Percentiles rank a stretch among this genome's conserved stretches.
phyloP scores from a whole-genome alignment of 192 early-diverging fungal genomes.

The Coemansia sp. region DNA sequence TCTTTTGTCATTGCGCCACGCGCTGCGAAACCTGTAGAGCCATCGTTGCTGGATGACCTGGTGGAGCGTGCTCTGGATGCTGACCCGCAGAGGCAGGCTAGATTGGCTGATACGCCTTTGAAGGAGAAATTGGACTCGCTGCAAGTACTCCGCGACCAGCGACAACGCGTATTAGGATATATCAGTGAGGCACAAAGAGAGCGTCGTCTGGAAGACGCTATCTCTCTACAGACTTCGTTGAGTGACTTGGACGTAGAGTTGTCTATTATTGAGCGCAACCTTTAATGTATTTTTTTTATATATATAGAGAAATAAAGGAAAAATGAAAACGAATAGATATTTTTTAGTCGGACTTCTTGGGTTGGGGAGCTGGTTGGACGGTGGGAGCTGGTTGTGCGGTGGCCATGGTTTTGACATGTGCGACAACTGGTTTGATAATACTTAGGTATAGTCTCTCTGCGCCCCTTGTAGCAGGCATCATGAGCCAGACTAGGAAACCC shows the following conservation, averaged over 20 bases:
- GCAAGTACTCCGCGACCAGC: constrained; percentile 72
- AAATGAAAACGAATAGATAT: constrained; percentile 10
- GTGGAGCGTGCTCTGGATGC: constrained; percentile 17
- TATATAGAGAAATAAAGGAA: neutral
- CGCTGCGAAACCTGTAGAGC: neutral
- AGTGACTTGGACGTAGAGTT: constrained; percentile 71
- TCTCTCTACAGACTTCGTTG: constrained; percentile 65
- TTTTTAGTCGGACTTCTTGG: neutral
- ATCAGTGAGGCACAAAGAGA: constrained; percentile 68
- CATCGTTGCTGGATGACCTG: neutral
- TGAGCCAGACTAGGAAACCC: constrained; percentile 84
- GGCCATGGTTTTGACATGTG: constrained; percentile 31
- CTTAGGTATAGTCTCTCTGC: constrained; percentile 80
- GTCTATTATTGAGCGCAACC: constrained; percentile 46
- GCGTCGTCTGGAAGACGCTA: constrained; percentile 74
- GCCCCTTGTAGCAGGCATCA: constrained; percentile 75
- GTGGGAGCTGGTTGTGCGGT: neutral
- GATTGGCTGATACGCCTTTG: constrained; percentile 19
- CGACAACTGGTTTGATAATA: constrained; percentile 76
- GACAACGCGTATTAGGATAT: constrained; percentile 64
- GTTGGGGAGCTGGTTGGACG: no score
- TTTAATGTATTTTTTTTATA: constrained; percentile 7
- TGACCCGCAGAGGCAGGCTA: constrained; percentile 25
- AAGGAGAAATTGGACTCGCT: constrained; percentile 52
- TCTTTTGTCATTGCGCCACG: constrained; percentile 20